These are phyloP conservation scores for Tricholoma bakamatsutake DNA, from an alignment of 768 basidiomycete genomes.

Conservation along the genomic window DNA sequence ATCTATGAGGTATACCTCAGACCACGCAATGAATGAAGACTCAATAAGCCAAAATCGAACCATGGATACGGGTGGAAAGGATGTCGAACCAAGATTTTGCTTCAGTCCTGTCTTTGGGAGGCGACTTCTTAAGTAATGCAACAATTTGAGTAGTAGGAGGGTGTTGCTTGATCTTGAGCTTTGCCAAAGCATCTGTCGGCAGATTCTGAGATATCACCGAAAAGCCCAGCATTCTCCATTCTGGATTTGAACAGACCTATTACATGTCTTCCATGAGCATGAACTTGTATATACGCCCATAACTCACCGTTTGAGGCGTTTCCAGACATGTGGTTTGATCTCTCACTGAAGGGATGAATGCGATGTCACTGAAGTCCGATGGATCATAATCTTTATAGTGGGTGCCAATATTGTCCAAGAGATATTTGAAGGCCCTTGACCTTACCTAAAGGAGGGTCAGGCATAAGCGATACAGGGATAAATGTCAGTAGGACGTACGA, in stretches of 20 bases:
- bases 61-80: slow-evolving; percentile 55
- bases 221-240: slow-evolving; percentile 77
- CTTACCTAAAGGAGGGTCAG: slow-evolving; percentile 28
- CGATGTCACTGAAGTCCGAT: slow-evolving; percentile 45
- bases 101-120: slow-evolving; percentile 45
- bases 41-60: slow-evolving; percentile 28
- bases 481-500: slow-evolving; percentile 17
- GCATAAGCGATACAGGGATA: neutral
- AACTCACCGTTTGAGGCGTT: slow-evolving; percentile 56
- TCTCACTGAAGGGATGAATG: slow-evolving; percentile 75
- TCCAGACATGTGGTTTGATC: slow-evolving; percentile 49
- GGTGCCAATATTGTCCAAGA: slow-evolving; percentile 64
- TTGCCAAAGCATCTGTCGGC: slow-evolving; percentile 46
- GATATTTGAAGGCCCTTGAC: slow-evolving; percentile 69
- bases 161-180: slow-evolving; percentile 64
- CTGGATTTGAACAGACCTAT: slow-evolving; percentile 64
- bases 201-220: slow-evolving; percentile 51
- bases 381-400: slow-evolving; percentile 59
- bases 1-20: slow-evolving; percentile 30
- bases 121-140: slow-evolving; percentile 48
- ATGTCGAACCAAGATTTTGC: slow-evolving; percentile 66
- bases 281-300: neutral
- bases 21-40: neutral
- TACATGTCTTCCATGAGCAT: neutral
- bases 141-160: slow-evolving; percentile 63